These are phyloP conservation scores for Plantago elongata DNA, from an alignment of 257 asterid species.

Conservation along the genomic window DNA sequence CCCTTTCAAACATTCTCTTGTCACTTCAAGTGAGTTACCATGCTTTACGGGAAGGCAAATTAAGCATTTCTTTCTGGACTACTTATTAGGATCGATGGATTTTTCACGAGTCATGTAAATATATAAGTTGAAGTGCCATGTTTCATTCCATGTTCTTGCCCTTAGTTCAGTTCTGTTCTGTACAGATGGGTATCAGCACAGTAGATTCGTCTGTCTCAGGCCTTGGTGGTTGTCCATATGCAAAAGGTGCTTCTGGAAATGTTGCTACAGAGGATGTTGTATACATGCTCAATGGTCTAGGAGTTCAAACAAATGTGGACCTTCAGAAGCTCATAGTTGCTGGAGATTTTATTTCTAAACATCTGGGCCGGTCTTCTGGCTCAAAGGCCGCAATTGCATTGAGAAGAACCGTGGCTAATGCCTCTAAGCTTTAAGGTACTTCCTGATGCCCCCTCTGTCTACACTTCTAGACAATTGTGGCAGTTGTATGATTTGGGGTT, in stretches of 20 bases:
- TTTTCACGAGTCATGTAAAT: background rate
- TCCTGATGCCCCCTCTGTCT: conserved; percentile 2
- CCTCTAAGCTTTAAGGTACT: conserved; percentile 64
- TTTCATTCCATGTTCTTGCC: background rate
- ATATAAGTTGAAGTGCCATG: background rate
- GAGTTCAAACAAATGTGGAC: conserved; percentile 75
- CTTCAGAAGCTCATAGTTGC: conserved; percentile 60
- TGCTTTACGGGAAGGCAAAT: background rate
- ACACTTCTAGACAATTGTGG: background rate
- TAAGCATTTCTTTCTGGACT: too few relatives aligned
- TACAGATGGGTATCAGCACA: conserved; percentile 81
- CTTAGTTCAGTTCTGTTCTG: conserved; percentile 1
- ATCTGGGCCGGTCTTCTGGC: conserved; percentile 68
- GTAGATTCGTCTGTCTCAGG: conserved; percentile 90
- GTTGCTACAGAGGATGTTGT: conserved; percentile 97
- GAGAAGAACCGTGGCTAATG: conserved; percentile 39
- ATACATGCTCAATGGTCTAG: conserved; percentile 85
- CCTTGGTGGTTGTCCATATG: conserved; percentile 96
- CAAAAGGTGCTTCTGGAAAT: conserved; percentile 95
- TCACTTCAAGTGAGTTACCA: conserved; percentile 66
- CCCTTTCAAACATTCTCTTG: conserved; percentile 83
- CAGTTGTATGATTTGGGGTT: background rate
- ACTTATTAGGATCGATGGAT: too few relatives aligned
- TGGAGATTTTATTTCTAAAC: conserved; percentile 73
- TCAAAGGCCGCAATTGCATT: conserved; percentile 79